Percentiles rank a stretch among this genome's conserved stretches.
Evolutionary conservation across 2,329 filamentous ascomycete genomes (phyloP).

Genomic region (Cladosporium sp.): DNA sequence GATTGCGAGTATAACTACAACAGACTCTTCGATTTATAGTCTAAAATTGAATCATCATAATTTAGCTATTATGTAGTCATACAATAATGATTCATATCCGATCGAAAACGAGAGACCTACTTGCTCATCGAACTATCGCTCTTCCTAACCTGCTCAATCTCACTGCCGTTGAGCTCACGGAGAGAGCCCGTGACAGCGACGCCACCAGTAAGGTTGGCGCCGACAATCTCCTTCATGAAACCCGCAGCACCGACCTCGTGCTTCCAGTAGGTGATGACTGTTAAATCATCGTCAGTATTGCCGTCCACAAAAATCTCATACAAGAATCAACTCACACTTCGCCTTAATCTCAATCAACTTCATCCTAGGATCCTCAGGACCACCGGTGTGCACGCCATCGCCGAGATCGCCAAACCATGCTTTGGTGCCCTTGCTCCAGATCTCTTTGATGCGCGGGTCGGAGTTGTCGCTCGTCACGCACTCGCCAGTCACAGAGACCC

Average conservation of each 20-base stretch:
- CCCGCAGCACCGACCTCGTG: slow-evolving; percentile 24
- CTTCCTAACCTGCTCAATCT: slow-evolving; percentile 29
- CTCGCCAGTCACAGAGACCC: slow-evolving; percentile 44
- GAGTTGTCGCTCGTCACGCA: slow-evolving; percentile 38
- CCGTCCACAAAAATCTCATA: background rate
- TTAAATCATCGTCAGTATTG: slow-evolving; percentile 12
- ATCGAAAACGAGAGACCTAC: background rate
- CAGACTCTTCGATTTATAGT: background rate
- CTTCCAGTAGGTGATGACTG: slow-evolving; percentile 34
- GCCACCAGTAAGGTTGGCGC: slow-evolving; percentile 28
- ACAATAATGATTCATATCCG: background rate
- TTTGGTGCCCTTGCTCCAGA: slow-evolving; percentile 36
- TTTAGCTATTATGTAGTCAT: slow-evolving; percentile 1
- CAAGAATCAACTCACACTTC: slow-evolving; percentile 24
- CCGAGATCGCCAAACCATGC: slow-evolving; percentile 51
- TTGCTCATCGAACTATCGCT: slow-evolving; percentile 25
- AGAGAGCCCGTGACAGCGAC: slow-evolving; percentile 32
- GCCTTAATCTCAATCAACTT: slow-evolving; percentile 36
- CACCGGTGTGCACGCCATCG: slow-evolving; percentile 46
- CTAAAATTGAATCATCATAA: background rate
- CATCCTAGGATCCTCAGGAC: slow-evolving; percentile 46
- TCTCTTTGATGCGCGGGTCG: slow-evolving; percentile 47
- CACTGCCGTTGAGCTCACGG: slow-evolving; percentile 30
- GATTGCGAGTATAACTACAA: too few species aligned
- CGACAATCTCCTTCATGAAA: slow-evolving; percentile 30